Evolutionary conservation across 306 rosid species (phyloP), one percentile per base, ranked within the genome.

Genomic region (Lupinus albus): DNA sequence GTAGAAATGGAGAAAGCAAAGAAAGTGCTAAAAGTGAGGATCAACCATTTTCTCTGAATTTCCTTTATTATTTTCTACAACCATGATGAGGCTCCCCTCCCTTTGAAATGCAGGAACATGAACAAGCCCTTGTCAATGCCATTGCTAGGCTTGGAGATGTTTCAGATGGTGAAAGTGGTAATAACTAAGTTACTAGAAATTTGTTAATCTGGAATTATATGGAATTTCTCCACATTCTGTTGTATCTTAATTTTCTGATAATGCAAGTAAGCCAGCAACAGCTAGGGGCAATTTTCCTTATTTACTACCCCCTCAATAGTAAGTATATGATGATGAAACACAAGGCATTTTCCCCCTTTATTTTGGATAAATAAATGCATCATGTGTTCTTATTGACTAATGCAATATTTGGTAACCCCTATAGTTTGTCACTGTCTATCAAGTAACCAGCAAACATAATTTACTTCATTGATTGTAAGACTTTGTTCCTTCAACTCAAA

Each of bases 121-220:
- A 88, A 65, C 93, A 86, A 71, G 87, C 97, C 28, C 83, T 91
- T 70, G 79, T 86, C 16, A 78, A 91, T 68, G 95, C 97, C 28
- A 91, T 91, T 55, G 83, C 95, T 56, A 91, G 82, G 80, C 91
- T 91, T 4, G 93, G 81, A 75, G 90, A 86, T 76, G 92, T 84
- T 54, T 91, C 95, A 28, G 97, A 91, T 20, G 95, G 85, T 81
- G 97, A 88, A 76, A 91, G 95, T 78, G 95, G 95, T 91, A 91
- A 91, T 91, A 79, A 83, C 83, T 76, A 70, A 60, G 76, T 61
- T 20, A 62, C 78, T 71, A 67, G 79, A 62, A 66, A 50, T 14
- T 28, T 68, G 52, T 69, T 33, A 72, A 50, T 60, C 59, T 71
- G 45, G 58, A 76, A 61, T 57, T 58, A 46, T 18, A 56, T 72